Percentiles rank a stretch among this genome's conserved stretches.
phyloP scores from a whole-genome alignment of 2,329 filamentous ascomycete species.

The Colletotrichum paranaense region DNA sequence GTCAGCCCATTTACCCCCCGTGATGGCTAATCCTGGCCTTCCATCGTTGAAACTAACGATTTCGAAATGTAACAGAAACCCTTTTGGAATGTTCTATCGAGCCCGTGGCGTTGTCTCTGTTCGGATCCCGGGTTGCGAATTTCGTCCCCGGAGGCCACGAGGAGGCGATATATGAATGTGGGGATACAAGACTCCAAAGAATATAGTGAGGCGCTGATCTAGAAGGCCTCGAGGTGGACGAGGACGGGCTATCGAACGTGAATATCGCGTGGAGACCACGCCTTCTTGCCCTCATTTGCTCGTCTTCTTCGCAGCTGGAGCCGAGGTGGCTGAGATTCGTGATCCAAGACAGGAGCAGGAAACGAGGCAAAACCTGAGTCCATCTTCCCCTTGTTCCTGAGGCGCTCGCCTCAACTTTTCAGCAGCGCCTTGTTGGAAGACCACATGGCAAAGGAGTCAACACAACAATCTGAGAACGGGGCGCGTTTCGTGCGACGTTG shows the following conservation, averaged over 20 bases:
- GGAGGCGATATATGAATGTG: not conserved
- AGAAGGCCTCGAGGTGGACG: constrained; percentile 1
- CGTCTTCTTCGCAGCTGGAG: not conserved
- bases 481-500: constrained; percentile 10
- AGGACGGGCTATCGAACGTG: not conserved
- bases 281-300: not conserved
- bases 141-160: not conserved
- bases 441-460: not conserved
- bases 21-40: constrained; percentile 11
- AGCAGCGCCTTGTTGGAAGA: not conserved
- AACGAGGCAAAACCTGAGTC: not conserved
- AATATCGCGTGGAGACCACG: not conserved
- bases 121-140: not conserved
- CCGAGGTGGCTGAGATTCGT: not conserved
- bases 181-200: not conserved
- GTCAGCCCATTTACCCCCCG: not conserved
- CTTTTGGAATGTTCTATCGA: constrained; percentile 13
- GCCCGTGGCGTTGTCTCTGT: not conserved
- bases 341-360: not conserved
- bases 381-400: not conserved
- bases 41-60: constrained; percentile 16
- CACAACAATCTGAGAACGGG: not conserved
- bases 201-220: constrained; percentile 5
- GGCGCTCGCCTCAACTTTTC: constrained; percentile 17
- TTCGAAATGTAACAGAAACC: constrained; percentile 4